Evolutionary conservation across 352 stramenopile species (phyloP).

Genomic region (Phytopythium mirpurense): DNA sequence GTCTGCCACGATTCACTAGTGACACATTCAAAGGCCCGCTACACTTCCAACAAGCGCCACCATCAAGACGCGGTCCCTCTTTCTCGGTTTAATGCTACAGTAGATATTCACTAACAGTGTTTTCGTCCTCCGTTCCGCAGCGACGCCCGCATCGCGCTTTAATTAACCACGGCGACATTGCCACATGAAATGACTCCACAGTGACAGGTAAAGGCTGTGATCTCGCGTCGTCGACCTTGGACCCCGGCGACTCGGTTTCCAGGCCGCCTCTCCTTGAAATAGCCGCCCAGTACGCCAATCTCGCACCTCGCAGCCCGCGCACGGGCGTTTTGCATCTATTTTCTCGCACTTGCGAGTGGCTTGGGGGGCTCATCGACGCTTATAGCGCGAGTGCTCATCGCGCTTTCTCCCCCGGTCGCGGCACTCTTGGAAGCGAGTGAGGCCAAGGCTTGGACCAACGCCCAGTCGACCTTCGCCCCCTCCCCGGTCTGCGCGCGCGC

Average conservation of each 20-base stretch:
- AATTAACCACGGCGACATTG: no score
- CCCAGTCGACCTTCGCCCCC: not conserved
- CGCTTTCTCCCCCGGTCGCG: not conserved
- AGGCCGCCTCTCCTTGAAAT: not conserved
- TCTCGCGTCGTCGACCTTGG: no score
- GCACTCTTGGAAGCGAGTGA: not conserved
- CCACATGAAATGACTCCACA: no score
- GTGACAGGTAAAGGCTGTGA: no score
- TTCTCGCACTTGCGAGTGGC: not conserved
- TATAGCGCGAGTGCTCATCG: slow-evolving; percentile 1
- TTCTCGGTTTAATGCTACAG: no score
- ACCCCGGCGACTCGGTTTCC: no score
- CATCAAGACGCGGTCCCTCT: no score
- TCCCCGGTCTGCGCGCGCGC: not conserved
- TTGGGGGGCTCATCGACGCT: not conserved
- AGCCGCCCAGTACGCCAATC: not conserved
- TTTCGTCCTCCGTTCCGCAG: no score
- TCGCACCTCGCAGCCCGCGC: not conserved
- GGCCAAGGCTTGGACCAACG: not conserved
- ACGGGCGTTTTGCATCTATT: not conserved
- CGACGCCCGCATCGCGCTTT: no score
- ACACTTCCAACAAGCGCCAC: not conserved
- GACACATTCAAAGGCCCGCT: not conserved
- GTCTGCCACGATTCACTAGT: not conserved
- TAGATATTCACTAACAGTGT: no score